A percentile compares a stretch with the other conserved stretches of the same genome.
phyloP scores from a whole-genome alignment of 257 asterid species.

The Gentiana dahurica region DNA sequence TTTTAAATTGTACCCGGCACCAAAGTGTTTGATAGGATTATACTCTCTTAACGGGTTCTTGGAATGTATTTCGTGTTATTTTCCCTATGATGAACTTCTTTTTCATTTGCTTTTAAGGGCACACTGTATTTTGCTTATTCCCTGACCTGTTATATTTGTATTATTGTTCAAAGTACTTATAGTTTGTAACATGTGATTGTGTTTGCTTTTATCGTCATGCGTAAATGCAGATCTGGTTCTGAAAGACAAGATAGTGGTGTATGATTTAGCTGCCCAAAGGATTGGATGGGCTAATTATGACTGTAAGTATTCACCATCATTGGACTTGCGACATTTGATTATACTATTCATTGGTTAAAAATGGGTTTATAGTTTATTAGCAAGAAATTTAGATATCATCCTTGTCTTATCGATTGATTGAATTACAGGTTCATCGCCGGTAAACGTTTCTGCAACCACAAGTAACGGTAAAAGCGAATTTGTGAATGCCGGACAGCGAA shows the following conservation, averaged over 20 bases:
- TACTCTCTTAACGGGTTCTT: too few species aligned
- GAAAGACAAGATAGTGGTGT: slow-evolving; percentile 81
- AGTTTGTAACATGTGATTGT: not conserved
- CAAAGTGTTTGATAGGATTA: too few species aligned
- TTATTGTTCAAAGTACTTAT: too few species aligned
- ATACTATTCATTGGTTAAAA: too few species aligned
- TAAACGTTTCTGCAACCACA: slow-evolving; percentile 61
- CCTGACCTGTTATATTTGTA: too few species aligned
- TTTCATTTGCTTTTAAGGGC: too few species aligned
- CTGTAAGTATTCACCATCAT: slow-evolving; percentile 46
- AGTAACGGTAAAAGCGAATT: slow-evolving; percentile 54
- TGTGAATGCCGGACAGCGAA: slow-evolving; percentile 59
- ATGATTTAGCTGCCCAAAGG: slow-evolving; percentile 70
- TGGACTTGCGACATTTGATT: too few species aligned
- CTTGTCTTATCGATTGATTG: too few species aligned
- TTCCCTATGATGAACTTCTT: too few species aligned
- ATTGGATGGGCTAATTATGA: slow-evolving; percentile 91
- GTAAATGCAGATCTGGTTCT: slow-evolving; percentile 65
- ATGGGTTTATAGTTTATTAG: not conserved
- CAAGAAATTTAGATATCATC: not conserved
- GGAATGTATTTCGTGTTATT: too few species aligned
- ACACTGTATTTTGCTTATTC: too few species aligned
- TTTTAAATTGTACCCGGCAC: too few species aligned
- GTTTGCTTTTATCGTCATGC: slow-evolving; percentile 1
- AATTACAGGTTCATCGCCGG: slow-evolving; percentile 47